These are phyloP conservation scores for Ustilago shanxiensis DNA, from an alignment of 1,284 basidiomycete species.

Conservation along the genomic window DNA sequence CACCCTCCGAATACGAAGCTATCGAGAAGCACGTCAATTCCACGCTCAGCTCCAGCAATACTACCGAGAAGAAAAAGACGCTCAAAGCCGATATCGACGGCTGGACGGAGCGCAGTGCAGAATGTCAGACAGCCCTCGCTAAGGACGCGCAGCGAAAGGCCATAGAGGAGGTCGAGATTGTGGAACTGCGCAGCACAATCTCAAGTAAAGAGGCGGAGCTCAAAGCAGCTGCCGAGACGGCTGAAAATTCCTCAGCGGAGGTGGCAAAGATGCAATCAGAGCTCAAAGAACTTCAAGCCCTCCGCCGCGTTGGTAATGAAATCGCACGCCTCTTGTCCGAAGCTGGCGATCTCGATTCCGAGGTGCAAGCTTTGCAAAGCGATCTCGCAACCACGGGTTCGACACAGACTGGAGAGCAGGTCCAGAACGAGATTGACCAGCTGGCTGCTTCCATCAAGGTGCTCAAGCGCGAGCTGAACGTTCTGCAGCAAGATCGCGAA, in stretches of 20 bases:
- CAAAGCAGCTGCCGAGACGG: constrained; percentile 58
- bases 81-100: constrained; percentile 77
- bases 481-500: constrained; percentile 54
- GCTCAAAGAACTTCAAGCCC: constrained; percentile 46
- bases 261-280: constrained; percentile 40
- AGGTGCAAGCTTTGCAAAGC: constrained; percentile 49
- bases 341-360: constrained; percentile 32
- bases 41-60: constrained; percentile 62
- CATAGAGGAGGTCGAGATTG: constrained; percentile 56
- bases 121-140: constrained; percentile 78
- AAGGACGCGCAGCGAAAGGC: constrained; percentile 55
- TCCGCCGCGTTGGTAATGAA: constrained; percentile 51
- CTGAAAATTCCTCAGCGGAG: constrained; percentile 47
- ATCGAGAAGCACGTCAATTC: constrained; percentile 68
- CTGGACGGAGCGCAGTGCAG: constrained; percentile 56
- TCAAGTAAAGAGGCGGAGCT: constrained; percentile 73
- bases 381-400: constrained; percentile 56
- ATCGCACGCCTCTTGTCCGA: constrained; percentile 47
- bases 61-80: constrained; percentile 74
- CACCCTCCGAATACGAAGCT: constrained; percentile 74
- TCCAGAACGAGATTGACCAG: constrained; percentile 56
- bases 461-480: constrained; percentile 57
- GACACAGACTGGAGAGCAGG: constrained; percentile 57
- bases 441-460: constrained; percentile 53
- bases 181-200: constrained; percentile 77